Percentiles rank a stretch among this genome's conserved stretches.
Conservation (phyloP, 495 filamentous ascomycete genomes). For the Pseudotulostoma volvatum region DNA sequence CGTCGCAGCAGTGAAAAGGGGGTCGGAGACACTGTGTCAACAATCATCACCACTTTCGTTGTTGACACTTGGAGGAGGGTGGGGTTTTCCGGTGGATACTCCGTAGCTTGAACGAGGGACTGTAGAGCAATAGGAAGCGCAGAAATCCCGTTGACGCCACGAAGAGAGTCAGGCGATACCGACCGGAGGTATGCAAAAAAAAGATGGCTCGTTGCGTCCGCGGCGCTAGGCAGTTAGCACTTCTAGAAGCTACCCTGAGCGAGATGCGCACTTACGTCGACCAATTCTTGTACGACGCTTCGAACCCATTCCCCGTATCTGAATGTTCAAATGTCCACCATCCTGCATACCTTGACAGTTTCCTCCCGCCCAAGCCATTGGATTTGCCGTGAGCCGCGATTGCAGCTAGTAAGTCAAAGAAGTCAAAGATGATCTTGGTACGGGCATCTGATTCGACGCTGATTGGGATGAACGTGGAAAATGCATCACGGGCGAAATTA, state of each 20-base stretch:
- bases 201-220: constrained; percentile 87
- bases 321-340: constrained; percentile 97
- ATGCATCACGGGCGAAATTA: constrained; percentile 77
- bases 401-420: constrained; percentile 86
- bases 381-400: constrained; percentile 70
- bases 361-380: constrained; percentile 85
- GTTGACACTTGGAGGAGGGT: constrained; percentile 63
- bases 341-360: constrained; percentile 84
- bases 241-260: background rate
- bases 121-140: constrained; percentile 79
- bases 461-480: constrained; percentile 89
- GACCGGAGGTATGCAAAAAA: constrained; percentile 97
- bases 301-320: constrained; percentile 81
- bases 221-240: constrained; percentile 40
- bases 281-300: constrained; percentile 87
- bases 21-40: constrained; percentile 87
- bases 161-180: constrained; percentile 57
- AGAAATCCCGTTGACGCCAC: constrained; percentile 58
- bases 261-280: constrained; percentile 28
- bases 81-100: constrained; percentile 79
- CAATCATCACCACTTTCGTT: constrained; percentile 88
- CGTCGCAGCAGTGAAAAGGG: constrained; percentile 82
- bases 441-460: constrained; percentile 81
- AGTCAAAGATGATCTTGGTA: constrained; percentile 81
- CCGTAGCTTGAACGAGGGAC: constrained; percentile 75